phyloP scores from a whole-genome alignment of 2,329 filamentous ascomycete species.

The Penicillium italicum region DNA sequence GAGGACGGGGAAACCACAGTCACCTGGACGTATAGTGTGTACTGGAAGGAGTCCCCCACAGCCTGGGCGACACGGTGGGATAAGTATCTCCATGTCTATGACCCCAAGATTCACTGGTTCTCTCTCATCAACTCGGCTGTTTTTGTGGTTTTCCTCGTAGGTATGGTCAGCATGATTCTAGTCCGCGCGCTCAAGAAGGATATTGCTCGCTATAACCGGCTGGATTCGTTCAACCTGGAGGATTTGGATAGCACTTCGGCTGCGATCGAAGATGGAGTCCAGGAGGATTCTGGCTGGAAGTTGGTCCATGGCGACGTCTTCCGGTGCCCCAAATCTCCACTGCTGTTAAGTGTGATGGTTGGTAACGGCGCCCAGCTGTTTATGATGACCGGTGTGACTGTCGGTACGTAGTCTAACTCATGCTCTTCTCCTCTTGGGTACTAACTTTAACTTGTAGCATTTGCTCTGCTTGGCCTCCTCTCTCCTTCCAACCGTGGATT shows the following conservation, averaged over 20 bases:
- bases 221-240: slow-evolving; percentile 86
- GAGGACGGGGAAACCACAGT: slow-evolving; percentile 64
- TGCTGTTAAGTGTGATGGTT: slow-evolving; percentile 80
- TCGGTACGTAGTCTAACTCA: slow-evolving; percentile 47
- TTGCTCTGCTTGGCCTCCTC: slow-evolving; percentile 89
- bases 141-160: slow-evolving; percentile 85
- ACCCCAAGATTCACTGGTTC: slow-evolving; percentile 99
- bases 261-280: slow-evolving; percentile 79
- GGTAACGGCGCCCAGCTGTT: slow-evolving; percentile 96
- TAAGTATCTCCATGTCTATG: slow-evolving; percentile 95
- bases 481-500: slow-evolving; percentile 95
- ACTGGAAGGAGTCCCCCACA: slow-evolving; percentile 78
- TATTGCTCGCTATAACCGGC: slow-evolving; percentile 91
- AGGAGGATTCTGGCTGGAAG: slow-evolving; percentile 98
- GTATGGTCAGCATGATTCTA: slow-evolving; percentile 90
- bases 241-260: slow-evolving; percentile 76
- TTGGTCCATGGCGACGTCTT: slow-evolving; percentile 97
- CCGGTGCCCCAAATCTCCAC: slow-evolving; percentile 74
- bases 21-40: slow-evolving; percentile 86
- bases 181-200: slow-evolving; percentile 87
- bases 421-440: not conserved
- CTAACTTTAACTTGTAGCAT: slow-evolving; percentile 48
- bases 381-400: slow-evolving; percentile 94
- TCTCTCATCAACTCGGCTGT: slow-evolving; percentile 94
- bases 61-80: slow-evolving; percentile 98